These are phyloP conservation scores for Cyanodermella asteris DNA, from an alignment of 2,329 filamentous ascomycete genomes.

Conservation along the genomic window DNA sequence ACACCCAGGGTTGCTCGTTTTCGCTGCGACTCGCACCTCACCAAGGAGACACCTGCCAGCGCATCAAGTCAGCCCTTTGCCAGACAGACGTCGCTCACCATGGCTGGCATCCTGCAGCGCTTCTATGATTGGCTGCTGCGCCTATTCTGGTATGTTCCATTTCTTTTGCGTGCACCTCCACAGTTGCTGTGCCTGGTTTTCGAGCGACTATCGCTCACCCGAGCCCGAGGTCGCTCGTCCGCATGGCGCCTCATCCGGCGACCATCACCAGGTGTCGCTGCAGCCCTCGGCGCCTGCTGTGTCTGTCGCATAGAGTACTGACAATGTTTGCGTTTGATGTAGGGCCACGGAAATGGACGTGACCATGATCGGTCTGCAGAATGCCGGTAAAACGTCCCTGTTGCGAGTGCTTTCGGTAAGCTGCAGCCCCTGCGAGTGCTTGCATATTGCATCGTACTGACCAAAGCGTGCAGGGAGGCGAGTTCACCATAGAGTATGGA, in stretches of 20 bases:
- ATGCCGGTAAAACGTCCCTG: slow-evolving; percentile 92
- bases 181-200: too few relatives aligned
- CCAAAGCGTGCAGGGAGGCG: slow-evolving; percentile 49
- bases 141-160: slow-evolving; percentile 69
- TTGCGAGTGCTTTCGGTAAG: slow-evolving; percentile 87
- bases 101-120: slow-evolving; percentile 80
- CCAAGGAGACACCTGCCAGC: not conserved
- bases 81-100: too few relatives aligned
- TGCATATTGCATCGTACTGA: too few relatives aligned
- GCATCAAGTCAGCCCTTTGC: slow-evolving; percentile 6
- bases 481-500: slow-evolving; percentile 96
- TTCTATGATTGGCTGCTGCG: slow-evolving; percentile 97
- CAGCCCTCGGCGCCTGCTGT: too few relatives aligned
- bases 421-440: slow-evolving; percentile 9
- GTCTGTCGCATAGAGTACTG: not conserved
- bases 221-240: too few relatives aligned
- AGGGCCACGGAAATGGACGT: slow-evolving; percentile 99
- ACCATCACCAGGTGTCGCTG: too few relatives aligned
- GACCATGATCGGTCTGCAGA: slow-evolving; percentile 95
- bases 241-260: too few relatives aligned
- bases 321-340: slow-evolving; percentile 5
- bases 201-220: too few relatives aligned
- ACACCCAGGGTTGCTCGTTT: not conserved
- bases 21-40: not conserved
- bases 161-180: not conserved